Conservation (phyloP, 148 eudicot species). For the Vaccinium vitisidaea region DNA sequence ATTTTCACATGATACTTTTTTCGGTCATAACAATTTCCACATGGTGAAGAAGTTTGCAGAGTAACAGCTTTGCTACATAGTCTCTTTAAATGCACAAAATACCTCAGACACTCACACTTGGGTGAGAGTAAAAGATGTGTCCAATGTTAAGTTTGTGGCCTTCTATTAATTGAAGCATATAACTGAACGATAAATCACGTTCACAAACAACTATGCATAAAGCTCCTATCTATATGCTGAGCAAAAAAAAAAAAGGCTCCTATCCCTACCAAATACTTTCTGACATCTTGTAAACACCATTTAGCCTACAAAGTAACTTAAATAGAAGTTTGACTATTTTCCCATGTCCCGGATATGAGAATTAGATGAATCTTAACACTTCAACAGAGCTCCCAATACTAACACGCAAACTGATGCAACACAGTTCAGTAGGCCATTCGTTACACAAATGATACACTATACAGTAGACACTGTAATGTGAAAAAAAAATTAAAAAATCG, state of each 20-base stretch:
- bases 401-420: not conserved
- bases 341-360: not conserved
- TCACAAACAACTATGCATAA: not conserved
- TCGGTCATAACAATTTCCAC: not conserved
- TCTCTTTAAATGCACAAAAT: not conserved
- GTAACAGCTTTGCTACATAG: not conserved
- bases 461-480: not conserved
- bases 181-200: not conserved
- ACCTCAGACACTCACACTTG: not conserved
- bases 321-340: not conserved
- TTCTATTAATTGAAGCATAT: not conserved
- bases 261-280: not conserved
- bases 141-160: not conserved
- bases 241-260: not conserved
- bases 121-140: not conserved
- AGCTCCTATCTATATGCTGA: not conserved
- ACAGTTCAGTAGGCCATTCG: not conserved
- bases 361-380: not conserved
- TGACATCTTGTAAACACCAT: not conserved
- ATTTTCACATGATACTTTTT: not conserved
- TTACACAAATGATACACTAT: not conserved
- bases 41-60: not conserved
- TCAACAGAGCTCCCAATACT: not conserved
- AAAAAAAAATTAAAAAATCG: not conserved
- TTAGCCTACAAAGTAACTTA: not conserved